phyloP scores from a whole-genome alignment of 768 basidiomycete species.

The Termitomyces sp. region DNA sequence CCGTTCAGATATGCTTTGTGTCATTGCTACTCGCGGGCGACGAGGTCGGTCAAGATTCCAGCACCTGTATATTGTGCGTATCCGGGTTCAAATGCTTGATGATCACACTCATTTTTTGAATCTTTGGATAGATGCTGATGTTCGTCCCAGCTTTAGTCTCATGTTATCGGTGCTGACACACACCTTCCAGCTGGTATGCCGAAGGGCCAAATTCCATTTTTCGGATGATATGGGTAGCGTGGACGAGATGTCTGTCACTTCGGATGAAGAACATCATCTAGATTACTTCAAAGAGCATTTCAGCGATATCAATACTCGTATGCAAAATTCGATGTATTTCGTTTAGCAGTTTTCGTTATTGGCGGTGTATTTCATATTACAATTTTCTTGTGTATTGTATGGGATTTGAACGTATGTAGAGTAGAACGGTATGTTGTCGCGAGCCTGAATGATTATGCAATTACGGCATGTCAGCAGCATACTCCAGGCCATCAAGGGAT shows the following conservation, averaged over 20 bases:
- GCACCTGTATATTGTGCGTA: slow-evolving; percentile 68
- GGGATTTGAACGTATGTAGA: background rate
- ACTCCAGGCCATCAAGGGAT: background rate
- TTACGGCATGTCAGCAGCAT: background rate
- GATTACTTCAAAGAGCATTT: slow-evolving; percentile 33
- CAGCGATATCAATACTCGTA: slow-evolving; percentile 21
- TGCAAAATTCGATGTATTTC: slow-evolving; percentile 28
- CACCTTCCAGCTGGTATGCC: slow-evolving; percentile 45
- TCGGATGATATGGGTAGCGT: slow-evolving; percentile 28
- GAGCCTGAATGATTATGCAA: slow-evolving; percentile 12
- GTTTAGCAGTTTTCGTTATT: slow-evolving; percentile 14
- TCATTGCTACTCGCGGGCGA: slow-evolving; percentile 66
- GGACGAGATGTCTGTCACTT: slow-evolving; percentile 34
- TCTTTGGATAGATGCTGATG: slow-evolving; percentile 50
- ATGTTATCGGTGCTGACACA: background rate
- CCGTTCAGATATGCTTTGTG: slow-evolving; percentile 42
- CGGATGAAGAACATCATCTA: slow-evolving; percentile 21
- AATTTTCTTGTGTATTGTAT: background rate
- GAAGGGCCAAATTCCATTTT: slow-evolving; percentile 51
- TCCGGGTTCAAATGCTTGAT: background rate
- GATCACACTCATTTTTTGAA: background rate
- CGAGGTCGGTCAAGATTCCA: slow-evolving; percentile 70
- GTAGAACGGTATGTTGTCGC: background rate
- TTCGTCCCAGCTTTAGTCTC: slow-evolving; percentile 22
- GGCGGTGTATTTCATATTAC: background rate